Conservation (phyloP, 208 protist species). For the Trypanosoma avium region DNA sequence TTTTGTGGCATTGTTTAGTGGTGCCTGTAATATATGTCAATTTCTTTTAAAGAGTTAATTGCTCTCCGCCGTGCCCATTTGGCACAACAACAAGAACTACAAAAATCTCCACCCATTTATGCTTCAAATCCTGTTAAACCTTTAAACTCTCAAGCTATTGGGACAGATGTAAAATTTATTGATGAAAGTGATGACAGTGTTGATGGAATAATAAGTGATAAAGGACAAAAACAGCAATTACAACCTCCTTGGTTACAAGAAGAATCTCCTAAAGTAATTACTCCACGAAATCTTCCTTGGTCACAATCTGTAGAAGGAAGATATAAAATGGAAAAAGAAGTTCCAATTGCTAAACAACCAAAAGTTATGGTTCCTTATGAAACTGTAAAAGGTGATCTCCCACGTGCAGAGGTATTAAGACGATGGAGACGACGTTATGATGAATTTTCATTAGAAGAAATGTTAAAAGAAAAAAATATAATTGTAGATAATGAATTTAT, state of each 20-base stretch:
- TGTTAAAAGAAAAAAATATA: conserved; percentile 76
- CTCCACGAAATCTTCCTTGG: conserved; percentile 10
- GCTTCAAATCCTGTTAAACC: not conserved
- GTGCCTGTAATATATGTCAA: conserved; percentile 86
- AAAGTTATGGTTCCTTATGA: conserved; percentile 90
- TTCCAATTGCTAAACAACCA: conserved; percentile 52
- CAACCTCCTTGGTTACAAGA: conserved; percentile 28
- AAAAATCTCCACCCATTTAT: not conserved
- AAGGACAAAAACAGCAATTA: not conserved
- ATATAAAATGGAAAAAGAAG: conserved; percentile 16
- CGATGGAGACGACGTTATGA: conserved; percentile 78
- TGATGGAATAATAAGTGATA: not conserved
- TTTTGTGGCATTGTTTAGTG: not conserved
- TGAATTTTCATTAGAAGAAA: conserved; percentile 39
- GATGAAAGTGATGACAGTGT: not conserved
- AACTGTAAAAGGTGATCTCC: conserved; percentile 71
- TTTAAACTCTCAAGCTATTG: not conserved
- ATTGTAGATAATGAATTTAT: conserved; percentile 28
- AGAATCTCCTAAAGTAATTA: not conserved
- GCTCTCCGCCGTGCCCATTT: conserved; percentile 78
- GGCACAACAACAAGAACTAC: conserved; percentile 35
- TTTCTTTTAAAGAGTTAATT: conserved; percentile 83
- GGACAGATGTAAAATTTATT: not conserved
- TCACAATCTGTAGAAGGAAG: conserved; percentile 22
- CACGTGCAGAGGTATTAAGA: conserved; percentile 79